phyloP scores from a whole-genome alignment of 768 basidiomycete genomes.

The Calvatia gigantea region DNA sequence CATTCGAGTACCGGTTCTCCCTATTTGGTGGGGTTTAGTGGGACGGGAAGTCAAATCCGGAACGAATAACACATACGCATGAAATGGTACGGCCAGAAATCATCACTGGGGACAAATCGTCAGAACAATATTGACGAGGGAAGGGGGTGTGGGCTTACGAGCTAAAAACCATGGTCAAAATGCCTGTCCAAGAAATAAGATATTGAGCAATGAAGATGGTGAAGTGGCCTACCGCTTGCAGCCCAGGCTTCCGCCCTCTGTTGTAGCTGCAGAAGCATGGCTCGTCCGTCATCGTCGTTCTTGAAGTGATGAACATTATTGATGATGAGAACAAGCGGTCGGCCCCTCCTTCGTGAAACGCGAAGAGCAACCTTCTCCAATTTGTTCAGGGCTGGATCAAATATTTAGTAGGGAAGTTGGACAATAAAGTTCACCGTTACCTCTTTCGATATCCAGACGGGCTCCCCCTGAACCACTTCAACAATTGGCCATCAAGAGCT shows the following conservation, averaged over 20 bases:
- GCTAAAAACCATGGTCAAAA: slow-evolving; percentile 76
- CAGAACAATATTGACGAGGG: slow-evolving; percentile 13
- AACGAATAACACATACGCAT: slow-evolving; percentile 46
- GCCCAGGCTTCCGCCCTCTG: slow-evolving; percentile 87
- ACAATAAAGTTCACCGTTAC: slow-evolving; percentile 27
- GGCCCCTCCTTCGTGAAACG: slow-evolving; percentile 48
- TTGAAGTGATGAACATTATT: slow-evolving; percentile 77
- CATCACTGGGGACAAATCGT: slow-evolving; percentile 50
- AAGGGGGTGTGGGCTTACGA: slow-evolving; percentile 40
- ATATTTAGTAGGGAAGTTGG: not conserved
- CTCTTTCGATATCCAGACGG: slow-evolving; percentile 78
- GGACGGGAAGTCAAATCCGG: not conserved
- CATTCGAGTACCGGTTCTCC: slow-evolving; percentile 36
- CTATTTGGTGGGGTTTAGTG: not conserved
- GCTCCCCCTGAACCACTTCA: slow-evolving; percentile 66
- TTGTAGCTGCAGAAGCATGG: slow-evolving; percentile 83
- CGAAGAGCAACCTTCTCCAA: slow-evolving; percentile 81
- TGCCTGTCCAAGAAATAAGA: slow-evolving; percentile 37
- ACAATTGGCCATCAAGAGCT: not conserved
- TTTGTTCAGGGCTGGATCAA: slow-evolving; percentile 64
- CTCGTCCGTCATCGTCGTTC: slow-evolving; percentile 72
- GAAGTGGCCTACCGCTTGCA: slow-evolving; percentile 56
- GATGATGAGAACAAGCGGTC: slow-evolving; percentile 76
- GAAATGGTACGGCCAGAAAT: slow-evolving; percentile 76
- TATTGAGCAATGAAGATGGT: slow-evolving; percentile 7